A percentile compares a stretch with the other conserved stretches of the same genome.
These are phyloP conservation scores for Fusarium decemcellulare DNA, from an alignment of 2,329 filamentous ascomycete species.

Conservation along the genomic window DNA sequence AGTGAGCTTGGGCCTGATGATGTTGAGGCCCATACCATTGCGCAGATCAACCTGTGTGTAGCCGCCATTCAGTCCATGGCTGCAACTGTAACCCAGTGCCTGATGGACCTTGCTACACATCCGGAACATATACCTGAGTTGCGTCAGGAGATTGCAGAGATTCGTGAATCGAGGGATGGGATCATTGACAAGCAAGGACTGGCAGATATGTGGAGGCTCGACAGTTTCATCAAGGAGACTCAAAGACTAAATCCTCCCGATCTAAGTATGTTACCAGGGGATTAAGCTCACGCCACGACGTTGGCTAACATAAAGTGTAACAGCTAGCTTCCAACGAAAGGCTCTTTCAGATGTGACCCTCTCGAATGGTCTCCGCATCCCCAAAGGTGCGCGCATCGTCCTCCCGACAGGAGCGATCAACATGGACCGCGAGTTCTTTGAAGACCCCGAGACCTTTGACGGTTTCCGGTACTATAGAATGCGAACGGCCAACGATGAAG, in stretches of 20 bases:
- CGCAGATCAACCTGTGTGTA: slow-evolving; percentile 20
- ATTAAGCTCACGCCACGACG: neutral
- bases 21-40: slow-evolving; percentile 14
- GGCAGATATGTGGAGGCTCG: slow-evolving; percentile 14
- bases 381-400: slow-evolving; percentile 15
- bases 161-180: neutral
- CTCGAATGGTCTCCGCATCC: slow-evolving; percentile 17
- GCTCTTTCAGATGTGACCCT: slow-evolving; percentile 13
- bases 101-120: slow-evolving; percentile 16
- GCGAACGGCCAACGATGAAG: neutral
- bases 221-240: slow-evolving; percentile 25
- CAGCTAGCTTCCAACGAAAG: slow-evolving; percentile 19
- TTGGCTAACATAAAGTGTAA: neutral
- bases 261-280: slow-evolving; percentile 1
- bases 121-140: slow-evolving; percentile 14
- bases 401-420: slow-evolving; percentile 19
- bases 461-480: slow-evolving; percentile 15
- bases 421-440: slow-evolving; percentile 18
- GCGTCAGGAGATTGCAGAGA: neutral
- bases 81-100: slow-evolving; percentile 17
- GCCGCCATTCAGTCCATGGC: slow-evolving; percentile 25
- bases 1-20: neutral
- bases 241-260: slow-evolving; percentile 15
- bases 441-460: slow-evolving; percentile 15
- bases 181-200: slow-evolving; percentile 9